Evolutionary conservation across 1,139 yeast species (phyloP).

Genomic region (Geotrichum macrosporum): DNA sequence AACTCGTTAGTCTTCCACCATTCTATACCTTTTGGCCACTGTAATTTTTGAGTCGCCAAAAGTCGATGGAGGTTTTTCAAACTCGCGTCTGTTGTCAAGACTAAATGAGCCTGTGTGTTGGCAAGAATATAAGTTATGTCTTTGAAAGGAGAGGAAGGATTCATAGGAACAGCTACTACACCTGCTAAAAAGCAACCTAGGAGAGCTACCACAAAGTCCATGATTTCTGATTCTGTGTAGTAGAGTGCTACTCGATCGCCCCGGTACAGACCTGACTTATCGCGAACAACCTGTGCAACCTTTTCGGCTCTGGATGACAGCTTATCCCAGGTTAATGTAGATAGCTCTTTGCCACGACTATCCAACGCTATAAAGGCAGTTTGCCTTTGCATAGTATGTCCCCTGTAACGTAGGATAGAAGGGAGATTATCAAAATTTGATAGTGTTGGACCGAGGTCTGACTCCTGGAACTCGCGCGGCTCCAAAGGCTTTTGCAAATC

Average conservation of each 20-base stretch:
- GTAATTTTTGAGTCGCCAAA: slow-evolving; percentile 44
- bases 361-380: slow-evolving; percentile 72
- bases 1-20: slow-evolving; percentile 88
- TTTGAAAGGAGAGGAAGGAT: slow-evolving; percentile 59
- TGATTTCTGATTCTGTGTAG: slow-evolving; percentile 77
- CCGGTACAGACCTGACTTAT: slow-evolving; percentile 65
- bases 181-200: slow-evolving; percentile 93
- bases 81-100: slow-evolving; percentile 76
- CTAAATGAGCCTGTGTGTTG: slow-evolving; percentile 70
- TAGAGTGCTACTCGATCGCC: slow-evolving; percentile 81
- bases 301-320: slow-evolving; percentile 77
- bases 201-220: slow-evolving; percentile 80
- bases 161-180: slow-evolving; percentile 89
- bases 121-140: slow-evolving; percentile 71
- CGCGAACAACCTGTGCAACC: slow-evolving; percentile 81
- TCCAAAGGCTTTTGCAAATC: slow-evolving; percentile 41
- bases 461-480: slow-evolving; percentile 42
- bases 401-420: slow-evolving; percentile 68
- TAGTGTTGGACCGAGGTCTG: slow-evolving; percentile 35
- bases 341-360: slow-evolving; percentile 72
- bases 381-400: slow-evolving; percentile 58
- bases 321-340: slow-evolving; percentile 84
- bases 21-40: slow-evolving; percentile 57
- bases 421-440: slow-evolving; percentile 57
- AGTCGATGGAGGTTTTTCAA: slow-evolving; percentile 64